Evolutionary conservation across 768 basidiomycete genomes (phyloP).

Genomic region (Boletus subparvulus): DNA sequence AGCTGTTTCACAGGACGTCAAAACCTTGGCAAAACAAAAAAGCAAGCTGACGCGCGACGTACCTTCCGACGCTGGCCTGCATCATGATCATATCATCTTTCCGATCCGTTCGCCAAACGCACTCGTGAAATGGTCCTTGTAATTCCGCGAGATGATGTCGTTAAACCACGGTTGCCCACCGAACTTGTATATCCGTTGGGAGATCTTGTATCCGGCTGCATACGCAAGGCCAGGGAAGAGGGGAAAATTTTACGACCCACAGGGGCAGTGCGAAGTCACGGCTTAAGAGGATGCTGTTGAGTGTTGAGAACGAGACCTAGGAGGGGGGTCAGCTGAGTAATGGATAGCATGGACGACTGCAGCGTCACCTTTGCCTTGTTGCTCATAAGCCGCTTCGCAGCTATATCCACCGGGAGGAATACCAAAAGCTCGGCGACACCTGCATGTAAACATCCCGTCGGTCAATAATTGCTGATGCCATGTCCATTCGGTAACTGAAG

Average conservation of each 20-base stretch:
- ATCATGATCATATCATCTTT: constrained; percentile 94
- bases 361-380: constrained; percentile 77
- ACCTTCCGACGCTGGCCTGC: constrained; percentile 95
- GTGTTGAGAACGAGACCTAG: constrained; percentile 62
- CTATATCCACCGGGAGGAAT: constrained; percentile 95
- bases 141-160: constrained; percentile 82
- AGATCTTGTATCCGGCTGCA: constrained; percentile 95
- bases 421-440: constrained; percentile 93
- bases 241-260: constrained; percentile 72
- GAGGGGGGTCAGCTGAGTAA: background rate
- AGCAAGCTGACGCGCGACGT: constrained; percentile 16
- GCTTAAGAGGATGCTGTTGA: constrained; percentile 86
- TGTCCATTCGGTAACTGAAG: background rate
- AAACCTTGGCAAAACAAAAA: too few species aligned
- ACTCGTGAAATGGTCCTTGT: constrained; percentile 77
- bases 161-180: constrained; percentile 98
- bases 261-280: constrained; percentile 69
- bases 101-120: constrained; percentile 93
- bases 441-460: constrained; percentile 27
- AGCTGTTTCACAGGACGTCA: constrained; percentile 34
- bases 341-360: background rate
- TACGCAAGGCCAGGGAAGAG: constrained; percentile 99
- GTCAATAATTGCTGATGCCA: constrained; percentile 2
- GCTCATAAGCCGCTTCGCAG: constrained; percentile 98
- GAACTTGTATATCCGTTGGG: constrained; percentile 96